Conservation (phyloP, 129 eudicot species). For the Tagetes patula region DNA sequence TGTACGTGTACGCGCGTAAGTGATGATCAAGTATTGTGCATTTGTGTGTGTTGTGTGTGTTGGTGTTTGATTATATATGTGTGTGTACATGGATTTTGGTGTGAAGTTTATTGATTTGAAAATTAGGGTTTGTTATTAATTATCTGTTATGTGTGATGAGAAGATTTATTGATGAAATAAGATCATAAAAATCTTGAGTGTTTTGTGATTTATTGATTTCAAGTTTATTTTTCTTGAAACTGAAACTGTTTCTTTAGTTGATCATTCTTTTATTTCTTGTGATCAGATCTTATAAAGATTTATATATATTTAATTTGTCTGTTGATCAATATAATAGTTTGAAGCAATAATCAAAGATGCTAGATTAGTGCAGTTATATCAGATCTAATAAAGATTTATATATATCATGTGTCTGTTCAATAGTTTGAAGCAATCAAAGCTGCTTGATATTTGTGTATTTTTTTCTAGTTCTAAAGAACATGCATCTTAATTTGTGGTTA, state of each 20-base stretch:
- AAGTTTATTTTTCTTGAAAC: neutral
- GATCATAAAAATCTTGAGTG: slow-evolving; percentile 7
- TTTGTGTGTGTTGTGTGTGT: neutral
- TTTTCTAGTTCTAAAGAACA: neutral
- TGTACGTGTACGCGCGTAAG: neutral
- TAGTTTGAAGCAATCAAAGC: neutral
- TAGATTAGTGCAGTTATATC: neutral
- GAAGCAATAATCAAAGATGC: neutral
- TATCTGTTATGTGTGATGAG: slow-evolving; percentile 17
- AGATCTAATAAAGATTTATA: slow-evolving; percentile 2
- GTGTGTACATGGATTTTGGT: slow-evolving; percentile 26
- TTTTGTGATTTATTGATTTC: neutral
- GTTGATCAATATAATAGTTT: neutral
- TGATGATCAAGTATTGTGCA: neutral
- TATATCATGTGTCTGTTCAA: neutral
- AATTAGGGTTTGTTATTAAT: slow-evolving; percentile 27
- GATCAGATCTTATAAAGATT: slow-evolving; percentile 5
- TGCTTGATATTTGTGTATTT: neutral
- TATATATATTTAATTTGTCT: neutral
- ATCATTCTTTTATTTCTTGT: neutral
- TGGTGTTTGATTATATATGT: slow-evolving; percentile 4
- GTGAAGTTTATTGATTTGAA: slow-evolving; percentile 20
- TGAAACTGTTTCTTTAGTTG: neutral
- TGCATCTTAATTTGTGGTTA: neutral
- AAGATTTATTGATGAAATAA: slow-evolving; percentile 23